phyloP scores from a whole-genome alignment of 1,139 yeast species.

The Geotrichum klebahnii region DNA sequence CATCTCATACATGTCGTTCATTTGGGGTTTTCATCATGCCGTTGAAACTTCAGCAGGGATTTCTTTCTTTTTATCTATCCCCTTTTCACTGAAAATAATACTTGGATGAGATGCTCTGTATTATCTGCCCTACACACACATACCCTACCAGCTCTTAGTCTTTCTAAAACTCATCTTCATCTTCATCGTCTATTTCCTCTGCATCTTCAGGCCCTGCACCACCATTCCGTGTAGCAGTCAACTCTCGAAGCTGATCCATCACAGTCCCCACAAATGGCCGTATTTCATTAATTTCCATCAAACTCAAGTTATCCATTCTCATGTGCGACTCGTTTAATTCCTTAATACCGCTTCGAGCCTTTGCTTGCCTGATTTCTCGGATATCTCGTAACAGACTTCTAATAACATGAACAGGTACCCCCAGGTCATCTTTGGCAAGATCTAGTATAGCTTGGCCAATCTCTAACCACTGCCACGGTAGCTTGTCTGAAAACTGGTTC shows the following conservation, averaged over 20 bases:
- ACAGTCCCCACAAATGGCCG: conserved; percentile 74
- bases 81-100: too few species aligned
- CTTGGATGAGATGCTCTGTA: neutral
- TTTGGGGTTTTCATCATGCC: too few species aligned
- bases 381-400: conserved; percentile 74
- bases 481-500: conserved; percentile 53
- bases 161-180: conserved; percentile 21
- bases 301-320: conserved; percentile 75
- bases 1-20: too few species aligned
- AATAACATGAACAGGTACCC: conserved; percentile 60
- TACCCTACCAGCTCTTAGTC: neutral
- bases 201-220: conserved; percentile 36
- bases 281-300: conserved; percentile 81
- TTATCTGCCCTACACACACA: neutral
- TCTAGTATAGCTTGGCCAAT: conserved; percentile 62
- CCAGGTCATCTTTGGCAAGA: conserved; percentile 68
- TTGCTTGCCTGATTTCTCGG: conserved; percentile 75
- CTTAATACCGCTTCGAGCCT: conserved; percentile 72
- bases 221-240: conserved; percentile 44
- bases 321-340: conserved; percentile 79
- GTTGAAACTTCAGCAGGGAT: too few species aligned
- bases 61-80: too few species aligned
- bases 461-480: conserved; percentile 90
- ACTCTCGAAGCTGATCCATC: conserved; percentile 67
- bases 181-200: conserved; percentile 28